These are phyloP conservation scores for Phytophthora pini DNA, from an alignment of 352 stramenopile genomes.

Conservation along the genomic window DNA sequence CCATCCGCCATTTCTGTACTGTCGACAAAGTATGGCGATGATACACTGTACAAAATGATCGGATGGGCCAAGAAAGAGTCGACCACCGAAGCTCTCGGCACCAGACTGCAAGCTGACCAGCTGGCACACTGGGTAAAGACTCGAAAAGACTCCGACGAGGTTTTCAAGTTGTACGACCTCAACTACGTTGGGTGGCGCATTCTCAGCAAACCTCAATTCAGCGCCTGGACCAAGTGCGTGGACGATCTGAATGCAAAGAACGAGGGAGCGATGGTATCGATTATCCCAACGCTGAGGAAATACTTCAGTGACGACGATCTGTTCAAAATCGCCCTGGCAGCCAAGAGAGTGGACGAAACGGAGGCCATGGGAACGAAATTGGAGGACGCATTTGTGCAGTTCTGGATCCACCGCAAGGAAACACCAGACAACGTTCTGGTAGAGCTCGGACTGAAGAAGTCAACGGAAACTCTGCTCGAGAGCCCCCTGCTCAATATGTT, in stretches of 20 bases:
- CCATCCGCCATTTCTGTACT: background rate
- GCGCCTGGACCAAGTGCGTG: conserved; percentile 6
- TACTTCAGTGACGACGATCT: background rate
- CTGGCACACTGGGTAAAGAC: background rate
- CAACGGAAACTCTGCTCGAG: background rate
- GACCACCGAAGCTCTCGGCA: background rate
- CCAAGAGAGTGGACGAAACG: background rate
- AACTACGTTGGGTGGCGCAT: background rate
- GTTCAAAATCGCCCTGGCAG: background rate
- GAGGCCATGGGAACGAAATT: conserved; percentile 1
- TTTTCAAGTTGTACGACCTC: background rate
- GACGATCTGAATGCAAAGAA: conserved; percentile 11
- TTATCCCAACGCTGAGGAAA: background rate
- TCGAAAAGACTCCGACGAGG: conserved; percentile 1
- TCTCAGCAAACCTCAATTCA: background rate
- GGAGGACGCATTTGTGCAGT: conserved; percentile 1
- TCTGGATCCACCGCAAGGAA: background rate
- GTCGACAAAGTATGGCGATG: background rate
- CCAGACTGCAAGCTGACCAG: conserved; percentile 2
- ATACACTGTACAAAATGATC: conserved; percentile 1
- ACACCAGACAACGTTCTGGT: background rate
- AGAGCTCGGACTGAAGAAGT: background rate
- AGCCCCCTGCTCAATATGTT: background rate
- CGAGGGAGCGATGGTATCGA: background rate
- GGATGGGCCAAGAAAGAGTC: background rate